Conservation (phyloP, 176 grass and related monocot species). For the Puya raimondii region DNA sequence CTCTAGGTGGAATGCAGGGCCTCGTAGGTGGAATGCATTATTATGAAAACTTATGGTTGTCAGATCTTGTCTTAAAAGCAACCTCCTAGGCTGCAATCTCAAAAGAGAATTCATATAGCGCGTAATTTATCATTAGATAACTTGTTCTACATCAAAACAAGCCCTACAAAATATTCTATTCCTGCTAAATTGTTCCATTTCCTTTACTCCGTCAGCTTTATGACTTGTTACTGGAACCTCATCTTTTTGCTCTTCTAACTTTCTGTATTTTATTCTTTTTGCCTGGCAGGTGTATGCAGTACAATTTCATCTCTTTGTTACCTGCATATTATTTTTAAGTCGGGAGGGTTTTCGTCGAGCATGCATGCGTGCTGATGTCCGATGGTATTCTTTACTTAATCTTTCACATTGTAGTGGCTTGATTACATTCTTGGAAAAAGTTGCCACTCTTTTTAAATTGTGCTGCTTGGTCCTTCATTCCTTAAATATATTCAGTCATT, state of each 20-base stretch:
- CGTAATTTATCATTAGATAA: too few relatives aligned
- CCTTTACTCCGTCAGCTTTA: conserved; percentile 2
- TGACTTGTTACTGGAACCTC: conserved; percentile 8
- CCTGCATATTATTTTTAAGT: conserved; percentile 82
- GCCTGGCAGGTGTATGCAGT: conserved; percentile 61
- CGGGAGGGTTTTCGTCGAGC: conserved; percentile 93
- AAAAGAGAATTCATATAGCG: too few relatives aligned
- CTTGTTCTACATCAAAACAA: too few relatives aligned
- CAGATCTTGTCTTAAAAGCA: too few relatives aligned
- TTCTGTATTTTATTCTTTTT: conserved; percentile 4
- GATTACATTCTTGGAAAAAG: not conserved
- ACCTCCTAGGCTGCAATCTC: too few relatives aligned
- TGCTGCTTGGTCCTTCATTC: conserved; percentile 2
- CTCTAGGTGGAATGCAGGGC: too few relatives aligned
- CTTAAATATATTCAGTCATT: not conserved
- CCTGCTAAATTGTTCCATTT: not conserved
- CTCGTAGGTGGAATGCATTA: too few relatives aligned
- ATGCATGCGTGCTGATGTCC: conserved; percentile 72
- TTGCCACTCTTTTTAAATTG: not conserved
- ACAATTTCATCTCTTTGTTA: conserved; percentile 95
- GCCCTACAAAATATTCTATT: not conserved
- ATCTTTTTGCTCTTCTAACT: not conserved
- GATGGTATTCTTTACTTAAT: conserved; percentile 38
- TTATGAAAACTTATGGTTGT: too few relatives aligned
- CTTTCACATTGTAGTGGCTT: not conserved